Conservation (phyloP, 495 filamentous ascomycete genomes). For the Penicillium steckii region DNA sequence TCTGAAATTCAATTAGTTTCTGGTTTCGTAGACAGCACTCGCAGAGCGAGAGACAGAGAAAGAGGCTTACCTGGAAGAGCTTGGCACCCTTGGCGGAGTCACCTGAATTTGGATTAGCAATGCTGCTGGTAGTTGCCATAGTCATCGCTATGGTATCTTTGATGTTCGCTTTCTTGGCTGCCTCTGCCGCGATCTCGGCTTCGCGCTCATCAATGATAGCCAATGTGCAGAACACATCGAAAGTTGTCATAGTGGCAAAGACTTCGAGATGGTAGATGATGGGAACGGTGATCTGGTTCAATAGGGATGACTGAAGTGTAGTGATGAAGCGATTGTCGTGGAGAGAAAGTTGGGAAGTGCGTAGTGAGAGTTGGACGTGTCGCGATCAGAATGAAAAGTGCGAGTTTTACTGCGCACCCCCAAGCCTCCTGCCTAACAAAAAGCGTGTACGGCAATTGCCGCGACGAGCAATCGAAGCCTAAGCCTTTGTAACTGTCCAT, state of each 20-base stretch:
- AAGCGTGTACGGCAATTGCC: not conserved
- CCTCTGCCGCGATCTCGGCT: conserved; percentile 25
- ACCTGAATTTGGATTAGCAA: conserved; percentile 57
- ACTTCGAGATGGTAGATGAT: not conserved
- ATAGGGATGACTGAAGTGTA: not conserved
- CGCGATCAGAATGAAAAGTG: not conserved
- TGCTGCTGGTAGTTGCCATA: not conserved
- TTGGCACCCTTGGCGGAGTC: conserved; percentile 95
- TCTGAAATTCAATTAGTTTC: conserved; percentile 48
- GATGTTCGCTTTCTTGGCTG: conserved; percentile 2
- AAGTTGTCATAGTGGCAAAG: conserved; percentile 28
- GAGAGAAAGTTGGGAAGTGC: not conserved
- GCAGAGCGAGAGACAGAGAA: not conserved
- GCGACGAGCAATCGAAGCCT: no score
- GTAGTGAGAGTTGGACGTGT: not conserved
- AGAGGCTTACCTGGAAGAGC: conserved; percentile 78
- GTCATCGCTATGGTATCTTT: conserved; percentile 2
- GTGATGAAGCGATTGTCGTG: not conserved
- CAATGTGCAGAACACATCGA: conserved; percentile 27
- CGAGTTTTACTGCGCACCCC: no score
- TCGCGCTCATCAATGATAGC: conserved; percentile 28
- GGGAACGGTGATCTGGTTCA: not conserved
- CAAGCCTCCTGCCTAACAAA: no score
- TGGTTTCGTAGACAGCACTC: not conserved
- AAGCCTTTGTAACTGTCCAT: no score